phyloP scores from a whole-genome alignment of 78 protist genomes.

The Diacronema lutheri region DNA sequence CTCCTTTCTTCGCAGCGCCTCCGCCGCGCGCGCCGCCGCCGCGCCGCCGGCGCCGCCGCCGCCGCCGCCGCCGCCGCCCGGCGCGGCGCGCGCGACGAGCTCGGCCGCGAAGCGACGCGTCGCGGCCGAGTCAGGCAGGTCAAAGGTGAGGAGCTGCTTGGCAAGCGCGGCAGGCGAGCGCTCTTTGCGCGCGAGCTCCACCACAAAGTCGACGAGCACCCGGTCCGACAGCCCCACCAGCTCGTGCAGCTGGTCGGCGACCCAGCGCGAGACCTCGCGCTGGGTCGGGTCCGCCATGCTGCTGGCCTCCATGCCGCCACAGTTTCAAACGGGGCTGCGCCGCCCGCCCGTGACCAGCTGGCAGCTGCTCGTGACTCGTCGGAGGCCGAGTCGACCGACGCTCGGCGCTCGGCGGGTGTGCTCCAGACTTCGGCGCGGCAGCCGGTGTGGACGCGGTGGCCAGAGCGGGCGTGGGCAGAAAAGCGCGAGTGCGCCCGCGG shows the following conservation, averaged over 20 bases:
- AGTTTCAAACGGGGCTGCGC: too few relatives aligned
- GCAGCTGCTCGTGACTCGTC: too few relatives aligned
- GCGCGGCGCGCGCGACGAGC: not conserved
- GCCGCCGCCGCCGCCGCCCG: not conserved
- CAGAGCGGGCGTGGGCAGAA: too few relatives aligned
- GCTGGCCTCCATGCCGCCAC: too few relatives aligned
- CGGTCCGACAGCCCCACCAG: slow-evolving; percentile 14
- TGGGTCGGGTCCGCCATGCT: too few relatives aligned
- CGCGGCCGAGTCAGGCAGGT: not conserved
- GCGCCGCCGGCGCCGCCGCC: not conserved
- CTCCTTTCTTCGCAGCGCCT: not conserved
- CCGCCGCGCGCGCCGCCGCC: not conserved
- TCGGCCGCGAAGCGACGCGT: not conserved
- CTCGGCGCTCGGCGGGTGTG: too few relatives aligned
- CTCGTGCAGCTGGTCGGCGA: not conserved
- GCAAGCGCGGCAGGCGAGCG: not conserved
- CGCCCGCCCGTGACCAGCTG: too few relatives aligned
- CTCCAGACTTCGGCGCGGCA: too few relatives aligned
- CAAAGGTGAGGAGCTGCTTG: not conserved
- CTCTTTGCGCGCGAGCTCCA: not conserved
- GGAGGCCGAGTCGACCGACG: too few relatives aligned
- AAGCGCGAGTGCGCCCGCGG: too few relatives aligned
- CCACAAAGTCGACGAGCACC: not conserved
- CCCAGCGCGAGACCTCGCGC: not conserved
- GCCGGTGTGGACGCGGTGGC: too few relatives aligned